These are phyloP conservation scores for Penicillium sp. DNA, from an alignment of 2,329 filamentous ascomycete species.

Conservation along the genomic window DNA sequence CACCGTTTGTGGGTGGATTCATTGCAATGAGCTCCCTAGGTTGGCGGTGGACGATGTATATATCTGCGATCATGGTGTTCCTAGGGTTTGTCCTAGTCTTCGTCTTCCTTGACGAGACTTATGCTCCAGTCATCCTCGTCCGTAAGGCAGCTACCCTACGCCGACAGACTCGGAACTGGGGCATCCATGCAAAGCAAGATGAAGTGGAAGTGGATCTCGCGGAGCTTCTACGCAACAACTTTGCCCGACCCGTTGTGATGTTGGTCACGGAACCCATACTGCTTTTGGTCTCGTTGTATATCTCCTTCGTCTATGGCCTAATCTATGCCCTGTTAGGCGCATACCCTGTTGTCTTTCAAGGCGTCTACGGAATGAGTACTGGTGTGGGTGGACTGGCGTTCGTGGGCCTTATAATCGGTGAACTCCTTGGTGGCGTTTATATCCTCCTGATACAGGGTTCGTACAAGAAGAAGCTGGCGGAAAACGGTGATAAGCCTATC, in stretches of 20 bases:
- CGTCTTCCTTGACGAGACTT: slow-evolving; percentile 46
- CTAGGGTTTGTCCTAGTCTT: slow-evolving; percentile 27
- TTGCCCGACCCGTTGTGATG: slow-evolving; percentile 34
- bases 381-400: slow-evolving; percentile 72
- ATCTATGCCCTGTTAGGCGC: slow-evolving; percentile 29
- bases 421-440: slow-evolving; percentile 57
- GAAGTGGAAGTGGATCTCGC: slow-evolving; percentile 43
- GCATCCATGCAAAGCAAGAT: slow-evolving; percentile 48
- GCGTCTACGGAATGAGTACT: slow-evolving; percentile 46
- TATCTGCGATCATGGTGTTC: slow-evolving; percentile 46
- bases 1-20: slow-evolving; percentile 45
- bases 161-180: slow-evolving; percentile 48
- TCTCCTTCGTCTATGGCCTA: slow-evolving; percentile 27
- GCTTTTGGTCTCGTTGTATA: slow-evolving; percentile 26
- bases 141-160: slow-evolving; percentile 45
- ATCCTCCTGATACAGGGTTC: slow-evolving; percentile 57
- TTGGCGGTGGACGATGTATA: slow-evolving; percentile 46
- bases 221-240: slow-evolving; percentile 40
- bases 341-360: slow-evolving; percentile 31
- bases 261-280: slow-evolving; percentile 33
- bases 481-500: slow-evolving; percentile 52
- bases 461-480: slow-evolving; percentile 60
- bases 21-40: slow-evolving; percentile 39
- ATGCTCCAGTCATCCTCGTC: slow-evolving; percentile 46
- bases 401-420: slow-evolving; percentile 70